Conservation (phyloP, 148 eudicot genomes). For the Dianthus caryophyllus region DNA sequence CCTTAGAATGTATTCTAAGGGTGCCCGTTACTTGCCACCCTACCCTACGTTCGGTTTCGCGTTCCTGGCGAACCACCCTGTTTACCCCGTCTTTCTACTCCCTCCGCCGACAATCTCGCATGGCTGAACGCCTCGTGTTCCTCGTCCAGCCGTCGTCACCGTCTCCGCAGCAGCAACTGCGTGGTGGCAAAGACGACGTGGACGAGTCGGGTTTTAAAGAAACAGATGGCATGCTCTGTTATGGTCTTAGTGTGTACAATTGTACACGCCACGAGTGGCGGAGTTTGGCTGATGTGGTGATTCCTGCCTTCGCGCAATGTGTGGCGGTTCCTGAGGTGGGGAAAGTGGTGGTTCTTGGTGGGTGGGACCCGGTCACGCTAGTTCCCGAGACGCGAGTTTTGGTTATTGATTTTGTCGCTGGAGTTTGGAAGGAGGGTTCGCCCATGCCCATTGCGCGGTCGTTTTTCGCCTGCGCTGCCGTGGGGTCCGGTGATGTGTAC, state of each 20-base stretch:
- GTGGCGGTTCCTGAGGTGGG: constrained; percentile 17
- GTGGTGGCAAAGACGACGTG: background rate
- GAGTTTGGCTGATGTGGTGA: background rate
- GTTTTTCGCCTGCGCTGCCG: constrained; percentile 31
- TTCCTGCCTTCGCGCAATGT: constrained; percentile 35
- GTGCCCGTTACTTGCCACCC: constrained; percentile 30
- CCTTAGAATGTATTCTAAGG: constrained; percentile 29
- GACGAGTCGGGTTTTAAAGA: background rate
- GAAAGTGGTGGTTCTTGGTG: constrained; percentile 32
- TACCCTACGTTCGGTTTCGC: constrained; percentile 22
- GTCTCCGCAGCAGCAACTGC: background rate
- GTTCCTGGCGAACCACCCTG: constrained; percentile 24
- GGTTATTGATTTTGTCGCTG: constrained; percentile 20
- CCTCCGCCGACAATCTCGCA: background rate
- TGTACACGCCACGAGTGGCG: constrained; percentile 20
- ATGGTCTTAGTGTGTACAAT: constrained; percentile 26
- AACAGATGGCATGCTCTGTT: constrained; percentile 5
- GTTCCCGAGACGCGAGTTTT: constrained; percentile 26
- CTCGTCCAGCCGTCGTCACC: constrained; percentile 25
- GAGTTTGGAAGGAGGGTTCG: constrained; percentile 33
- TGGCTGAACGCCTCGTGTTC: constrained; percentile 23
- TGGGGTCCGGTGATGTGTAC: constrained; percentile 12
- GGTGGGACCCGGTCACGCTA: constrained; percentile 38
- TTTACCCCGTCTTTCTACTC: constrained; percentile 23
- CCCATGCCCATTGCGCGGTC: constrained; percentile 33